phyloP scores from a whole-genome alignment of 108 stramenopile genomes.

The Cyclotella cryptica region DNA sequence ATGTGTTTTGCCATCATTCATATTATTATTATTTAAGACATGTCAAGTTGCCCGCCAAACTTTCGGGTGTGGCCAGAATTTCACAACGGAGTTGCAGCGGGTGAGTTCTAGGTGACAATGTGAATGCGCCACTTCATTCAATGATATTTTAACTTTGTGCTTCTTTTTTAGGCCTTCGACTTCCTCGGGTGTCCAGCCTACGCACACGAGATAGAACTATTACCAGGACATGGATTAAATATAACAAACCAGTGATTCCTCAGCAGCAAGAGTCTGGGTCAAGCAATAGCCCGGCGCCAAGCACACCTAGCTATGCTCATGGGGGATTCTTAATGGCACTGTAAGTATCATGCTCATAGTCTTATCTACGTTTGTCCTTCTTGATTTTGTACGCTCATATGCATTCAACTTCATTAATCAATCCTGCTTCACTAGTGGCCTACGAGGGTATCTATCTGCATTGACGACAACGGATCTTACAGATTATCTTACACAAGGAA shows the following conservation, averaged over 20 bases:
- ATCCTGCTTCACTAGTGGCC: slow-evolving; percentile 51
- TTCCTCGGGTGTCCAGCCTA: slow-evolving; percentile 53
- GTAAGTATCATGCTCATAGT: neutral
- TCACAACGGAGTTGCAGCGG: slow-evolving; percentile 98
- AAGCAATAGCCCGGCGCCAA: slow-evolving; percentile 48
- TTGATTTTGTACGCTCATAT: neutral
- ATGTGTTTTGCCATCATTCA: neutral
- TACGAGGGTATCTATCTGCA: slow-evolving; percentile 91
- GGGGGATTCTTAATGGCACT: slow-evolving; percentile 96
- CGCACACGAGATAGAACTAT: slow-evolving; percentile 57
- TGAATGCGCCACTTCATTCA: neutral
- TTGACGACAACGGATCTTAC: slow-evolving; percentile 96
- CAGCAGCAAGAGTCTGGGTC: slow-evolving; percentile 40
- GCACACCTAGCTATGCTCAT: slow-evolving; percentile 64
- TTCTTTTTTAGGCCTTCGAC: slow-evolving; percentile 74
- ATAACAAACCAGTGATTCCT: slow-evolving; percentile 75
- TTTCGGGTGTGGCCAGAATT: slow-evolving; percentile 96
- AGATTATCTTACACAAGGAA: slow-evolving; percentile 96
- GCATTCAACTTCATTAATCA: neutral
- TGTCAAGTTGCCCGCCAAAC: slow-evolving; percentile 69
- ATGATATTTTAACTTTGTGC: neutral
- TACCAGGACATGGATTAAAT: slow-evolving; percentile 96
- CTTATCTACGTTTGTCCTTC: neutral
- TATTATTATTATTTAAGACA: slow-evolving; percentile 39
- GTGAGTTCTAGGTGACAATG: neutral